Percentiles rank a stretch among this genome's conserved stretches.
phyloP scores from a whole-genome alignment of 257 asterid species.

The Nicotiana sylvestris region DNA sequence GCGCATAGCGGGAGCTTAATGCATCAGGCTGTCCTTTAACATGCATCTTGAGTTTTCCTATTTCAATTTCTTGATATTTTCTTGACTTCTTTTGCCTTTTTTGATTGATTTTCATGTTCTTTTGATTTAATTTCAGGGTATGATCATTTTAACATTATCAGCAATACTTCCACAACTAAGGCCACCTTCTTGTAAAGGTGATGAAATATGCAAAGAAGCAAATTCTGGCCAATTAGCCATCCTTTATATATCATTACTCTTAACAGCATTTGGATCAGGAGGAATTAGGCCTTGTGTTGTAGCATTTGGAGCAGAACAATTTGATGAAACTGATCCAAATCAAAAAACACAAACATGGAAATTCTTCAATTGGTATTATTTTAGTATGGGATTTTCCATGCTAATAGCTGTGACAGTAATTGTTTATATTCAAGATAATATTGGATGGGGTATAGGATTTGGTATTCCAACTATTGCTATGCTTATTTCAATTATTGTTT shows the following conservation, averaged over 20 bases:
- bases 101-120: not conserved
- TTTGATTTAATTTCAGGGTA: slow-evolving; percentile 43
- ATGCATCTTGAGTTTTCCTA: not conserved
- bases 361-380: slow-evolving; percentile 91
- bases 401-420: slow-evolving; percentile 73
- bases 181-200: slow-evolving; percentile 57
- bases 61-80: not conserved
- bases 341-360: slow-evolving; percentile 69
- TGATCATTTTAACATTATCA: slow-evolving; percentile 60
- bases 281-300: slow-evolving; percentile 86
- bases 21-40: not conserved
- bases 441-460: slow-evolving; percentile 94
- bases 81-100: not conserved
- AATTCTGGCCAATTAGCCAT: slow-evolving; percentile 53
- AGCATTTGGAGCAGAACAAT: slow-evolving; percentile 80
- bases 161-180: slow-evolving; percentile 59
- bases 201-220: slow-evolving; percentile 46
- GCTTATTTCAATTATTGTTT: slow-evolving; percentile 57
- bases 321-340: slow-evolving; percentile 58
- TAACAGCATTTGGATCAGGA: slow-evolving; percentile 69
- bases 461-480: slow-evolving; percentile 72
- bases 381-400: slow-evolving; percentile 83
- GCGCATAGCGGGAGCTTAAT: too few species aligned
- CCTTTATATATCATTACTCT: slow-evolving; percentile 57
- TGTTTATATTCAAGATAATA: slow-evolving; percentile 69